These are phyloP conservation scores for Lanmaoa rubissima DNA, from an alignment of 768 basidiomycete species.

Conservation along the genomic window DNA sequence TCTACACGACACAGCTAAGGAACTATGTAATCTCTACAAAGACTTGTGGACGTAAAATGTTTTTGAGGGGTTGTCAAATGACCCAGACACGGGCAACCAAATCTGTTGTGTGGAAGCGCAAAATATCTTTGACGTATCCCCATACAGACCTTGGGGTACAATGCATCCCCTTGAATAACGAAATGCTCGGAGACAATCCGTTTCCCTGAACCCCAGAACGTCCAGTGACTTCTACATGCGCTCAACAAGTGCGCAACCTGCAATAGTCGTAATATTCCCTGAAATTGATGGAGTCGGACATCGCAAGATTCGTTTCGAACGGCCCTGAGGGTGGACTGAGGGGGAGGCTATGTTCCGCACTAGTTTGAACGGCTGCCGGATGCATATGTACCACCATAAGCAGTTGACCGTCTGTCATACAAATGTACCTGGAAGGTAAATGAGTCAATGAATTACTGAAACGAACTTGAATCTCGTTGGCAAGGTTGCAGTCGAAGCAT, in stretches of 20 bases:
- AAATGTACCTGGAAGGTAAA: not conserved
- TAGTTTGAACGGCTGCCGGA: not conserved
- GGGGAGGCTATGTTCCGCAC: not conserved
- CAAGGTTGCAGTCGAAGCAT: not conserved
- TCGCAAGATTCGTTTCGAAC: not conserved
- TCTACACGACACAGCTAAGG: too few relatives aligned
- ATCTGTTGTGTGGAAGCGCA: not conserved
- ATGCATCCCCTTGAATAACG: not conserved
- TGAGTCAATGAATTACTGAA: not conserved
- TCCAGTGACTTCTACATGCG: not conserved
- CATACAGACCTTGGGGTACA: not conserved
- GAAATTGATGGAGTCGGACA: not conserved
- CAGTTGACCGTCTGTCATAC: not conserved
- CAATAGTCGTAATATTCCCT: not conserved
- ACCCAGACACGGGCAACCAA: not conserved
- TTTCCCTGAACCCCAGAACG: not conserved
- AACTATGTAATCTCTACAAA: not conserved
- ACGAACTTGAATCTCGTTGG: not conserved
- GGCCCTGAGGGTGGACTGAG: not conserved
- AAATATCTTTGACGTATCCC: not conserved
- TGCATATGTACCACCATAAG: not conserved
- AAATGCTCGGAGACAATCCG: not conserved
- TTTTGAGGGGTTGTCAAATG: not conserved
- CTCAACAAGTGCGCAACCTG: too few relatives aligned
- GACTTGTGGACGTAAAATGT: not conserved